Evolutionary conservation across 2,329 filamentous ascomycete genomes (phyloP).

Genomic region (Fusarium udum): DNA sequence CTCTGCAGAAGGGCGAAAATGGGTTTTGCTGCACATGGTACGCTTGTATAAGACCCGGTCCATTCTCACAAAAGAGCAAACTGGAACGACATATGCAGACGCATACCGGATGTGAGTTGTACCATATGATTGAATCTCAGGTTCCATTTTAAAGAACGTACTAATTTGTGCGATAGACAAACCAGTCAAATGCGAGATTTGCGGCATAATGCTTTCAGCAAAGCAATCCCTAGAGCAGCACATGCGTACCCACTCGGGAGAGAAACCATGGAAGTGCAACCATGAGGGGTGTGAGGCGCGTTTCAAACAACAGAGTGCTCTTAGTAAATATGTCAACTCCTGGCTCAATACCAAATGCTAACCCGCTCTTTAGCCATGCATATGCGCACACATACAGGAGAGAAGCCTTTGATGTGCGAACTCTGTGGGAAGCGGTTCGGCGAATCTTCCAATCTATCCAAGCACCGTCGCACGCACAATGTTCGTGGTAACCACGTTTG

Average conservation of each 20-base stretch:
- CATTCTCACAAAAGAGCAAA: conserved; percentile 69
- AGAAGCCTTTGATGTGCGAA: conserved; percentile 69
- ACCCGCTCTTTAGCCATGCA: conserved; percentile 66
- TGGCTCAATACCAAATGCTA: conserved; percentile 10
- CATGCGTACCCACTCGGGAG: conserved; percentile 71
- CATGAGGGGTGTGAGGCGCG: conserved; percentile 61
- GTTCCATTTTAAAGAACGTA: neutral
- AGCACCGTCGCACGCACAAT: conserved; percentile 70
- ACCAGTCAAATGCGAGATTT: conserved; percentile 65
- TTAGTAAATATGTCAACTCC: conserved; percentile 59
- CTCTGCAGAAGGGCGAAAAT: conserved; percentile 53
- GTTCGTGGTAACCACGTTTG: conserved; percentile 63
- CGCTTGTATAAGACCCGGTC: conserved; percentile 62
- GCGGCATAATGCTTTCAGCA: conserved; percentile 68
- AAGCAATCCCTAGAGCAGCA: conserved; percentile 75
- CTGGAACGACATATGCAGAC: conserved; percentile 72
- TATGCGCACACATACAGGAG: conserved; percentile 70
- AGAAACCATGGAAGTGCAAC: conserved; percentile 69
- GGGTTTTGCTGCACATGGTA: conserved; percentile 67
- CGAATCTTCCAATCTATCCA: conserved; percentile 73
- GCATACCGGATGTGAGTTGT: conserved; percentile 68
- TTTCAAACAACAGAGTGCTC: conserved; percentile 74
- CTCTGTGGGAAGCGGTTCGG: conserved; percentile 68
- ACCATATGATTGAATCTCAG: neutral
- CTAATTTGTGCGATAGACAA: conserved; percentile 57